Evolutionary conservation across 106 monocot genomes (phyloP).

Genomic region (Dendrobium huoshanense): DNA sequence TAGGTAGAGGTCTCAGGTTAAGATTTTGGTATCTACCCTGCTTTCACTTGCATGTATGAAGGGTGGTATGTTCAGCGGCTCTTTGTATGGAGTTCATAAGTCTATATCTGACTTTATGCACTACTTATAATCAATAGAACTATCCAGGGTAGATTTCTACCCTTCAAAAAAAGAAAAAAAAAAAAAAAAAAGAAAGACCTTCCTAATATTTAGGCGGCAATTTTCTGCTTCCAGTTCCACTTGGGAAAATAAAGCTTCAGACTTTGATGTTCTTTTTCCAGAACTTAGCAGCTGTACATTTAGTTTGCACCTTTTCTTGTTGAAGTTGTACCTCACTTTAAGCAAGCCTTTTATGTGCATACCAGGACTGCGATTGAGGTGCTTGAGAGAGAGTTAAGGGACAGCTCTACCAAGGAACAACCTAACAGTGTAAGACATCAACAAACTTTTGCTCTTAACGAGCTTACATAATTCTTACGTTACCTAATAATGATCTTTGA

Average conservation of each 20-base stretch:
- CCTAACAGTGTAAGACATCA: slow-evolving; percentile 37
- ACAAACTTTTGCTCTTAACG: not conserved
- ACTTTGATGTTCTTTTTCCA: not conserved
- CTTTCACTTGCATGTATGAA: no score
- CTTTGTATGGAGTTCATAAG: no score
- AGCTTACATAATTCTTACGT: not conserved
- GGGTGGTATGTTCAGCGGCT: no score
- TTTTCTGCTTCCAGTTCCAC: not conserved
- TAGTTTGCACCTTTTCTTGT: not conserved
- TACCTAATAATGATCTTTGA: slow-evolving; percentile 2
- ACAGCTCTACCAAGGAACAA: slow-evolving; percentile 19
- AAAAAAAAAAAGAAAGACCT: no score
- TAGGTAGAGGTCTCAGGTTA: no score
- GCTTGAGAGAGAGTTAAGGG: slow-evolving; percentile 56
- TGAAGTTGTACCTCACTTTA: not conserved
- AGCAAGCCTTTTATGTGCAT: slow-evolving; percentile 11
- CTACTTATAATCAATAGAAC: no score
- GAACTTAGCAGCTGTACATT: not conserved
- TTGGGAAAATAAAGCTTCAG: not conserved
- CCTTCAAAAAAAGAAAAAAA: no score
- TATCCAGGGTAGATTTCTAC: no score
- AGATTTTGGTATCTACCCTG: no score
- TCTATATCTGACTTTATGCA: no score
- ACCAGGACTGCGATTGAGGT: slow-evolving; percentile 81
- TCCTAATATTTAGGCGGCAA: no score